Base-by-base conservation (phyloP, 495 filamentous ascomycete genomes). In the Parachaetomium inaequale region DNA sequence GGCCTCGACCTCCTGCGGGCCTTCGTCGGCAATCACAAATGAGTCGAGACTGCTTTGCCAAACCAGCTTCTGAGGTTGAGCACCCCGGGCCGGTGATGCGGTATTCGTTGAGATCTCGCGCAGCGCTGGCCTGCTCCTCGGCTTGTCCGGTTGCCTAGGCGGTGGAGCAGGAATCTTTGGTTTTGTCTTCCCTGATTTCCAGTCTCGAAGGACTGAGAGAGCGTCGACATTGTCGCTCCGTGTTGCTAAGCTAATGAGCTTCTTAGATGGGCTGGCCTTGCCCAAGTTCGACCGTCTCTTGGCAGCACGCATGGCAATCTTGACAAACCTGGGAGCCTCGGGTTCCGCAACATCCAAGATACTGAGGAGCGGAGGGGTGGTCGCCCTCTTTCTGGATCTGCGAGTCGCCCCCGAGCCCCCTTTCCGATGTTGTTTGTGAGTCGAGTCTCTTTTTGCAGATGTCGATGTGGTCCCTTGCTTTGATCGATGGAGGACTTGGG, bases 221-320 rank as follows among this genome's bases (percentile, higher is more conserved):
- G 85, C 88, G 69, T 97, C 94, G 25, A 84, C 73, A 7, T 90
- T 96, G 66, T 97, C 93, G 17, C 75, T 68, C 25, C 78, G 79
- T 28, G 85, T 93, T 36, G 85, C 87, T 7, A 98, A 71, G 34
- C 84, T 76, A 53, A 98, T 83, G 32, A 84, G 74, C 70, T 97
- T 98, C 34, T 73, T 78, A 6, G 83, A 81, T n/a, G 91, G 92
- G 54, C 86, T 91, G 58, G 87, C 82, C 67, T 88, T 85, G 7
- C 91, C 93, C 61, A 79, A 68, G 63, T 90, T 86, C 42, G 65
- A 67, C 64, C 83, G 82, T 59, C 75, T 81, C 17, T 81, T 86
- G 47, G 84, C 91, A 61, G 81, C 78, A 52, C 95, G 86, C 21
- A 84, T 83, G 42, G 94, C 94, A 64, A 98, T 72, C 54, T 85